Conservation (phyloP, 768 basidiomycete species). For the Russula sp. region DNA sequence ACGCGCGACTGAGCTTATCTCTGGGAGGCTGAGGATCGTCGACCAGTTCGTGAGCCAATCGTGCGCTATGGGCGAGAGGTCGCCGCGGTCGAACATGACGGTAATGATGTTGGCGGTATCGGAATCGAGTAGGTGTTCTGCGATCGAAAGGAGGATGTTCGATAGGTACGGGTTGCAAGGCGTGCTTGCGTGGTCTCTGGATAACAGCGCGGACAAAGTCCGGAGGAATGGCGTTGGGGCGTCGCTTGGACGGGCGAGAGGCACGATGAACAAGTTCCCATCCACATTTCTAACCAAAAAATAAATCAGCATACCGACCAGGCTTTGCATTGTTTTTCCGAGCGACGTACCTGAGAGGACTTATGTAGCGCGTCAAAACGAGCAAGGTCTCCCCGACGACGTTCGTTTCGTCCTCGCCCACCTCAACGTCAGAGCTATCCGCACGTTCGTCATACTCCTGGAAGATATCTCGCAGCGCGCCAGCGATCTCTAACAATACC, state of each 20-base stretch:
- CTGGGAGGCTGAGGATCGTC: conserved; percentile 43
- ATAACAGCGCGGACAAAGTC: conserved; percentile 53
- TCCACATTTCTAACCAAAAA: conserved; percentile 35
- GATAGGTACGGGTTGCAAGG: conserved; percentile 56
- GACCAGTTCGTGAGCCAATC: conserved; percentile 68
- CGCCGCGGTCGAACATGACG: conserved; percentile 59
- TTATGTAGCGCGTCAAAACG: conserved; percentile 51
- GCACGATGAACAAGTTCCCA: conserved; percentile 40
- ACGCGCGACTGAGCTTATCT: conserved; percentile 27
- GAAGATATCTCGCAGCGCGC: conserved; percentile 62
- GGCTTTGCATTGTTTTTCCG: neutral
- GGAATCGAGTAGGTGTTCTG: conserved; percentile 59
- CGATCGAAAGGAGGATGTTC: conserved; percentile 53
- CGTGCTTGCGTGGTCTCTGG: conserved; percentile 47
- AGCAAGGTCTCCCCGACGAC: conserved; percentile 56
- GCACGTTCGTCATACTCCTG: conserved; percentile 56
- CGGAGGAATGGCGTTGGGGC: conserved; percentile 56
- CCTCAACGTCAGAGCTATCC: conserved; percentile 52
- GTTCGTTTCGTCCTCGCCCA: conserved; percentile 51
- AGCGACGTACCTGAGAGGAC: conserved; percentile 47
- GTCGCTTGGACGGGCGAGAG: conserved; percentile 45
- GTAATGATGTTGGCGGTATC: conserved; percentile 57
- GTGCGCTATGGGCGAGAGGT: conserved; percentile 62
- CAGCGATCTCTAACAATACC: conserved; percentile 62
- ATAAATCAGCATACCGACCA: neutral